Conservation (phyloP, 352 stramenopile genomes). For the Phytopythium oedochilum region DNA sequence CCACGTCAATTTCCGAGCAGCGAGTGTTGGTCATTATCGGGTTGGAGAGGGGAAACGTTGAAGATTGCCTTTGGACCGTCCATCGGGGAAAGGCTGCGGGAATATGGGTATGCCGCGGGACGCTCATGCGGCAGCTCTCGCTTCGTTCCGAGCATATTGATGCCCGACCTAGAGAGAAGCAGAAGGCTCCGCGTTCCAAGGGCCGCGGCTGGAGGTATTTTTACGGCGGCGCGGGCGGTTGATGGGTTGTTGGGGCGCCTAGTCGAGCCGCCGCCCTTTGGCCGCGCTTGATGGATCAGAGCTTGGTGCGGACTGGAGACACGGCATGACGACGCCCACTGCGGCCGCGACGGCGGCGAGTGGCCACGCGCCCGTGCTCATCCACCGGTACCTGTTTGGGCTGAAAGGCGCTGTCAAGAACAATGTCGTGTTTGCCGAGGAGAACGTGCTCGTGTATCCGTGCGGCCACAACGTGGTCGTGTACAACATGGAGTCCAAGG, state of each 20-base stretch:
- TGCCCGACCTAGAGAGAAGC: background rate
- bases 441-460: constrained; percentile 83
- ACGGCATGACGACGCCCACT: background rate
- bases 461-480: constrained; percentile 87
- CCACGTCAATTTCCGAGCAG: background rate
- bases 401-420: constrained; percentile 82
- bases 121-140: no score
- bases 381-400: constrained; percentile 77
- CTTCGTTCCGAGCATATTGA: background rate
- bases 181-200: background rate
- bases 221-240: background rate
- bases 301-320: background rate
- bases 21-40: background rate
- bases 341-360: constrained; percentile 8
- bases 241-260: background rate
- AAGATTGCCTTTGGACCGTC: no score
- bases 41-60: background rate
- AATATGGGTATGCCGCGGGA: no score
- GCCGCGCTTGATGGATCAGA: background rate
- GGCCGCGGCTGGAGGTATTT: background rate
- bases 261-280: background rate
- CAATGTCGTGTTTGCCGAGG: constrained; percentile 82
- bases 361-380: constrained; percentile 32
- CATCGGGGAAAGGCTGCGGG: no score
- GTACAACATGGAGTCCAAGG: constrained; percentile 87